Percentiles rank a stretch among this genome's conserved stretches.
These are phyloP conservation scores for Cercis canadensis DNA, from an alignment of 306 rosid genomes.

Conservation along the genomic window DNA sequence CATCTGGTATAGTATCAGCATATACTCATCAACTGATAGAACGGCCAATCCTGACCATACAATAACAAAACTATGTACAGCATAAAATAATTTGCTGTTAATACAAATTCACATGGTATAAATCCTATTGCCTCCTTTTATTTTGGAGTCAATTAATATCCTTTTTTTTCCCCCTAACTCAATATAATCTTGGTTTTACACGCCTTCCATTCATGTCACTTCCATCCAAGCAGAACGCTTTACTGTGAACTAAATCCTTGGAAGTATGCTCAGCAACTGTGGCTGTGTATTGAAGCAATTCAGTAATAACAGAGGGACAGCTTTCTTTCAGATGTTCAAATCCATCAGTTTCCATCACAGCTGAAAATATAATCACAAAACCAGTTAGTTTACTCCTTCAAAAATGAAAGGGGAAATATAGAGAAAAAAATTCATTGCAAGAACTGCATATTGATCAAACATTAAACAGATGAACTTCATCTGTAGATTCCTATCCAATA, in stretches of 20 bases:
- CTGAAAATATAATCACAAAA: constrained; percentile 44
- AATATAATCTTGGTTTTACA: constrained; percentile 72
- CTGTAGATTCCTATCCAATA: background rate
- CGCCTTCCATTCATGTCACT: constrained; percentile 81
- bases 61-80: background rate
- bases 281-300: constrained; percentile 60
- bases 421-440: background rate
- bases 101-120: constrained; percentile 28
- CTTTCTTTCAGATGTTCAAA: constrained; percentile 76
- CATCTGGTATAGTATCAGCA: background rate
- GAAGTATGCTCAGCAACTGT: constrained; percentile 57
- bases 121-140: constrained; percentile 24
- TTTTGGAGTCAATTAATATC: background rate
- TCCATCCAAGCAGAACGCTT: constrained; percentile 54
- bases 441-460: background rate
- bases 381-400: background rate
- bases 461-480: background rate
- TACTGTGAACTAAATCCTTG: constrained; percentile 42
- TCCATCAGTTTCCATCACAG: constrained; percentile 94
- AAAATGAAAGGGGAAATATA: background rate
- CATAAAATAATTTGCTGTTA: constrained; percentile 10
- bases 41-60: background rate
- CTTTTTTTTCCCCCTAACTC: constrained; percentile 30
- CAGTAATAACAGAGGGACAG: constrained; percentile 74
- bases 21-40: background rate